Evolutionary conservation across 768 basidiomycete species (phyloP).

Genomic region (Mycena filopes): DNA sequence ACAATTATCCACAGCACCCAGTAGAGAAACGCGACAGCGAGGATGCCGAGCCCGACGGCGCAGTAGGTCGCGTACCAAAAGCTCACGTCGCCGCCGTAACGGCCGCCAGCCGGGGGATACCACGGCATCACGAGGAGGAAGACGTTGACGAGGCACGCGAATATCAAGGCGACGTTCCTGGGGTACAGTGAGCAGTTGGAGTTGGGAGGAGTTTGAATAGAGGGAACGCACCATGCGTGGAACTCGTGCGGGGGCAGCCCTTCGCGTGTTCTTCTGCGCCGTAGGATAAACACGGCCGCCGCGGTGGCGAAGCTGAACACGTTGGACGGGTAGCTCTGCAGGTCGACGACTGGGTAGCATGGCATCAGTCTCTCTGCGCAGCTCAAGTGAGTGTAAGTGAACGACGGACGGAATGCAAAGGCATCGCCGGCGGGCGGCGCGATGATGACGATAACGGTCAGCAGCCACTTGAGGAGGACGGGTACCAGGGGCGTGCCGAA

Average conservation of each 20-base stretch:
- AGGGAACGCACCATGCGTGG: conserved; percentile 42
- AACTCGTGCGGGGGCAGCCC: conserved; percentile 48
- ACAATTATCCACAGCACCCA: conserved; percentile 51
- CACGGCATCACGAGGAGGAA: conserved; percentile 54
- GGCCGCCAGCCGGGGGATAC: conserved; percentile 52
- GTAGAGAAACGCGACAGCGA: conserved; percentile 42
- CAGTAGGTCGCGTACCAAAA: conserved; percentile 57
- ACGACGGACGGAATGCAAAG: conserved; percentile 53
- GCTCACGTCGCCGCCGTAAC: conserved; percentile 51
- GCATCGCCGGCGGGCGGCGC: conserved; percentile 55
- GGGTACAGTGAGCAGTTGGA: not conserved
- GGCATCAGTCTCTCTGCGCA: not conserved
- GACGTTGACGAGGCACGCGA: conserved; percentile 50
- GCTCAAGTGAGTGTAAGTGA: no score
- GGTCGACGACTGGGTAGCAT: conserved; percentile 44
- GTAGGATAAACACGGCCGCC: conserved; percentile 48
- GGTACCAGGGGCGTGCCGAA: conserved; percentile 63
- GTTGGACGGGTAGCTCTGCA: conserved; percentile 53
- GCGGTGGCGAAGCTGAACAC: conserved; percentile 49
- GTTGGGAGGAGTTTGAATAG: not conserved
- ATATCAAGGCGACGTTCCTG: conserved; percentile 45
- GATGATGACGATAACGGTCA: conserved; percentile 61
- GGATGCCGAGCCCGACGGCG: conserved; percentile 48
- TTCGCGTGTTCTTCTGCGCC: conserved; percentile 44
- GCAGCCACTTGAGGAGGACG: conserved; percentile 55